Percentiles rank a stretch among this genome's conserved stretches.
Conservation (phyloP, 1,139 yeast genomes). For the Geotrichum europaeum region DNA sequence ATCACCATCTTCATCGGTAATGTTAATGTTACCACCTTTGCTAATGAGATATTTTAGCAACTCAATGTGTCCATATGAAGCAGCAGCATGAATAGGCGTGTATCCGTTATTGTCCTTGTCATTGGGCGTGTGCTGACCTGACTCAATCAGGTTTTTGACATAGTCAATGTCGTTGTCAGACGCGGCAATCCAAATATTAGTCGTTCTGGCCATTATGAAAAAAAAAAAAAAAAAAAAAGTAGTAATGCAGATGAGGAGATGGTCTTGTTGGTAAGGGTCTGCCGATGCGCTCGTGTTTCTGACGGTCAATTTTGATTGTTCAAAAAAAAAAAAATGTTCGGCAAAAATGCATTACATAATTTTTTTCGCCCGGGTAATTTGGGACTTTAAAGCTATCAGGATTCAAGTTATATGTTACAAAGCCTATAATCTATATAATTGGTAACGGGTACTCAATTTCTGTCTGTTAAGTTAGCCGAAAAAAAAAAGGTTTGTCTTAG, state of each 20-base stretch:
- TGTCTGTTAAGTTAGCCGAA: too few relatives aligned
- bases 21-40: conserved; percentile 70
- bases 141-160: conserved; percentile 51
- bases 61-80: conserved; percentile 78
- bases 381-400: background rate
- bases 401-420: background rate
- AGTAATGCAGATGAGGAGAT: background rate
- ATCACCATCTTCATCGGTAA: conserved; percentile 86
- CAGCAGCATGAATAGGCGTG: conserved; percentile 95
- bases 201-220: conserved; percentile 15
- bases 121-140: conserved; percentile 55
- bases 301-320: background rate
- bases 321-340: background rate
- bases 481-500: too few relatives aligned
- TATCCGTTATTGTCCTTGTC: conserved; percentile 87
- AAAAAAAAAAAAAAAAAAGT: too few relatives aligned
- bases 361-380: background rate
- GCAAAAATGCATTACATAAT: background rate
- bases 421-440: background rate
- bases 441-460: too few relatives aligned
- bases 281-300: background rate
- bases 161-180: conserved; percentile 66
- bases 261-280: background rate
- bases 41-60: conserved; percentile 54
- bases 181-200: conserved; percentile 90